phyloP scores from a whole-genome alignment of 768 basidiomycete species.

The Pisolithus albus region DNA sequence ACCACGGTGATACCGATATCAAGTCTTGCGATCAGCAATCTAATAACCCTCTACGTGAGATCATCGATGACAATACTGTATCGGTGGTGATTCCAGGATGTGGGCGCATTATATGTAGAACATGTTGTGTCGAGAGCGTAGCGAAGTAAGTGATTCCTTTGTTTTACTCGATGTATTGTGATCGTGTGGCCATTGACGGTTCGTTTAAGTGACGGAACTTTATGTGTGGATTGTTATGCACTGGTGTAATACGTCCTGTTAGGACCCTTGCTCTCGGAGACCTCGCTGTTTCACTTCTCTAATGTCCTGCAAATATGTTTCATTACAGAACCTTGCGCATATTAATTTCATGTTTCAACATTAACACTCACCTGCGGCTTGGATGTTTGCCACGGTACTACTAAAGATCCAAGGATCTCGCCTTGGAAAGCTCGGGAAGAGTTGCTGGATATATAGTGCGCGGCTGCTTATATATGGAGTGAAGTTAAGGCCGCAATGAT shows the following conservation, averaged over 20 bases:
- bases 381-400: too few relatives aligned
- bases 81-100: conserved; percentile 24
- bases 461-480: too few relatives aligned
- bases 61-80: conserved; percentile 5
- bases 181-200: conserved; percentile 5
- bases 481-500: too few relatives aligned
- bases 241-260: conserved; percentile 9
- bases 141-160: conserved; percentile 23
- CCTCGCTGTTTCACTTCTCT: neutral
- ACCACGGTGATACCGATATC: conserved; percentile 10
- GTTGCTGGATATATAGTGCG: too few relatives aligned
- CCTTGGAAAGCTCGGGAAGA: too few relatives aligned
- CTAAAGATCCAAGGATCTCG: too few relatives aligned
- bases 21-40: conserved; percentile 2
- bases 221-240: conserved; percentile 28
- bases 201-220: conserved; percentile 21
- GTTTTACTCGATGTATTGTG: neutral
- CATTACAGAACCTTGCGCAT: too few relatives aligned
- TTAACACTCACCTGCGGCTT: too few relatives aligned
- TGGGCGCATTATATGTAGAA: conserved; percentile 29
- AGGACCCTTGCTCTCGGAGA: neutral
- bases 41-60: neutral
- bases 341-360: too few relatives aligned
- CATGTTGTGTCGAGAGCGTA: conserved; percentile 31
- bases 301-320: neutral